Percentiles rank a stretch among this genome's conserved stretches.
phyloP scores from a whole-genome alignment of 2,329 filamentous ascomycete species.

The Diaporthe vexans region DNA sequence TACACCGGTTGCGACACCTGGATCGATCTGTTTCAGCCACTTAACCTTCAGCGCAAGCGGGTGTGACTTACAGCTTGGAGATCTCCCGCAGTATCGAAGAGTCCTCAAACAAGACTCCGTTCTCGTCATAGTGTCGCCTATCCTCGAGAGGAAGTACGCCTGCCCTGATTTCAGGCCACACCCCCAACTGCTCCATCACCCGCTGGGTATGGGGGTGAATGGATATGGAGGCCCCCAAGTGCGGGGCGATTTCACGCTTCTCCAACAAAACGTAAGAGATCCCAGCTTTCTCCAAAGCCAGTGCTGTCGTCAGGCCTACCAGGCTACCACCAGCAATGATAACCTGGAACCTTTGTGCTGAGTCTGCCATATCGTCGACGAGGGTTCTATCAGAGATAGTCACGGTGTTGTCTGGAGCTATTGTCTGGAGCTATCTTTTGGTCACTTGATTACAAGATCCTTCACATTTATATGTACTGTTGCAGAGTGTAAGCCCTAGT shows the following conservation, averaged over 20 bases:
- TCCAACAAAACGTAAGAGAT: slow-evolving; percentile 44
- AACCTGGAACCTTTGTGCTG: slow-evolving; percentile 33
- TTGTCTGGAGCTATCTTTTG: background rate
- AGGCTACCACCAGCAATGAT: slow-evolving; percentile 44
- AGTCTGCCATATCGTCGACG: background rate
- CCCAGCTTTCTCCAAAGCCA: slow-evolving; percentile 42
- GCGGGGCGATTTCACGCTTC: slow-evolving; percentile 43
- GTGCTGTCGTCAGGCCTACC: slow-evolving; percentile 41
- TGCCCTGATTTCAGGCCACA: slow-evolving; percentile 29
- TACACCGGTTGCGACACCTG: slow-evolving; percentile 17
- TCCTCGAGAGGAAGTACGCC: slow-evolving; percentile 24
- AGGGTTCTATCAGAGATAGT: background rate
- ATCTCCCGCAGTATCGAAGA: slow-evolving; percentile 36
- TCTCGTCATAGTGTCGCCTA: slow-evolving; percentile 39
- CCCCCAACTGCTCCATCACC: slow-evolving; percentile 42
- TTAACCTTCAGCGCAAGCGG: background rate
- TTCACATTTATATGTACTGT: slow-evolving; percentile 1
- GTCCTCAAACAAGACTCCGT: slow-evolving; percentile 41
- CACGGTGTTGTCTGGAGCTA: background rate
- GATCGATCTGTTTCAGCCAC: slow-evolving; percentile 12
- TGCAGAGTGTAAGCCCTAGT: background rate
- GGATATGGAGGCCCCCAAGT: slow-evolving; percentile 42
- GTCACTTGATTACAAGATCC: background rate
- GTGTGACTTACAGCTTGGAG: slow-evolving; percentile 11
- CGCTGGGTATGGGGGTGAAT: slow-evolving; percentile 28